Evolutionary conservation across 116 monocot genomes (phyloP), one percentile per base, ranked within the genome.

Genomic region (Zostera marina): DNA sequence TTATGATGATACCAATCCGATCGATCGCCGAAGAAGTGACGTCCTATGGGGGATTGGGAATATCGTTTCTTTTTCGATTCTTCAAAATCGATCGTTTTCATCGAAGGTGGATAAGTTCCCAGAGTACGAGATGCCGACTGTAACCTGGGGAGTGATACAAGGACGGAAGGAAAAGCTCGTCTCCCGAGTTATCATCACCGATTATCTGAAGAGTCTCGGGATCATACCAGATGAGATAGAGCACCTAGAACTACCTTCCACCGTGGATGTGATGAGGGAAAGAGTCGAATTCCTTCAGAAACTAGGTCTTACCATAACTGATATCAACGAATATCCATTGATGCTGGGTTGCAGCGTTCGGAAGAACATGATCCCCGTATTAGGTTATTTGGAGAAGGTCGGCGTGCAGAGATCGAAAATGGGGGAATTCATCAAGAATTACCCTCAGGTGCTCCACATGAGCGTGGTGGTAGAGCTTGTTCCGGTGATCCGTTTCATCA

Each of bases 141-240:
- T 77, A 32, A 77, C 72, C 9, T 77, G 77, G 77, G 77, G 77
- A 8, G 65, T 61, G 41, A 64, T 77, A 44, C 77, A 72, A 39
- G 77, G 77, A 16, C 72, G 77, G 20, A 77, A 77, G 72, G 77
- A 77, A 61, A 67, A 72, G 63, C 68, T 77, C 11, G 64, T 77
- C 7, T 77, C 77, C 42, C 63, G 72, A 2, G 77, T 77, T 21
- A 68, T 77, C 56, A 72, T 77, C 72, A 68, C 72, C 7, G 77
- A 77, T 42, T 77, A 68, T 60, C 72, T 77, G 43, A 68, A 68
- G 49, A 54, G 60, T 53, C 38, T 72, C 3, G 77, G 77, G 2
- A 56, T 77, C 77, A 40, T 77, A 22, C 72, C 77, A 42, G 72
- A 71, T 59, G 77, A 77, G 59, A 59, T 77, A 1, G 64, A 68